Conservation (phyloP, 257 asterid species). For the Paraleonurus japonicus region DNA sequence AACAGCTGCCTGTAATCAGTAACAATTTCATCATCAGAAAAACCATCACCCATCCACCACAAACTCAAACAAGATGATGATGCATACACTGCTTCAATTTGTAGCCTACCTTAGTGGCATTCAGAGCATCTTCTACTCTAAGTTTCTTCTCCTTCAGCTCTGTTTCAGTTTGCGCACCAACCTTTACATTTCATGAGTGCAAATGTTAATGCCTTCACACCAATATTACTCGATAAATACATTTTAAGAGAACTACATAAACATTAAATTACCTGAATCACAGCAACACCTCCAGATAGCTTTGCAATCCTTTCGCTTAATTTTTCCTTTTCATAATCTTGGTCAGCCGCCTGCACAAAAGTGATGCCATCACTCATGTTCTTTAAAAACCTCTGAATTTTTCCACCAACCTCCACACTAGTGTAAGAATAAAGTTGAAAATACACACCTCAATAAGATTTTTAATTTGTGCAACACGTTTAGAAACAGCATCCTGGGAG, state of each 20-base stretch:
- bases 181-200: constrained; percentile 43
- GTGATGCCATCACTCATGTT: constrained; percentile 11
- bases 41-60: background rate
- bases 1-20: constrained; percentile 79
- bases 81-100: background rate
- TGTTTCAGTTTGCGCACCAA: constrained; percentile 98
- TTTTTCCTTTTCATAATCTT: constrained; percentile 90
- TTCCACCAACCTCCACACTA: background rate
- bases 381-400: background rate
- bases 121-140: constrained; percentile 98
- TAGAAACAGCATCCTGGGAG: constrained; percentile 80
- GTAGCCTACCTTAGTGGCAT: constrained; percentile 78
- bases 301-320: constrained; percentile 91
- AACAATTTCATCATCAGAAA: constrained; percentile 11
- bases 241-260: background rate
- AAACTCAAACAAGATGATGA: background rate
- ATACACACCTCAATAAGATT: constrained; percentile 78
- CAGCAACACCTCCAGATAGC: constrained; percentile 97
- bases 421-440: background rate
- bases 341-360: constrained; percentile 69
- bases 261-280: constrained; percentile 69
- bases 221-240: background rate
- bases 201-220: background rate
- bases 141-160: constrained; percentile 96
- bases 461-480: constrained; percentile 80